Evolutionary conservation across 2,329 filamentous ascomycete genomes (phyloP).

Genomic region (Nigrograna mackinnonii): DNA sequence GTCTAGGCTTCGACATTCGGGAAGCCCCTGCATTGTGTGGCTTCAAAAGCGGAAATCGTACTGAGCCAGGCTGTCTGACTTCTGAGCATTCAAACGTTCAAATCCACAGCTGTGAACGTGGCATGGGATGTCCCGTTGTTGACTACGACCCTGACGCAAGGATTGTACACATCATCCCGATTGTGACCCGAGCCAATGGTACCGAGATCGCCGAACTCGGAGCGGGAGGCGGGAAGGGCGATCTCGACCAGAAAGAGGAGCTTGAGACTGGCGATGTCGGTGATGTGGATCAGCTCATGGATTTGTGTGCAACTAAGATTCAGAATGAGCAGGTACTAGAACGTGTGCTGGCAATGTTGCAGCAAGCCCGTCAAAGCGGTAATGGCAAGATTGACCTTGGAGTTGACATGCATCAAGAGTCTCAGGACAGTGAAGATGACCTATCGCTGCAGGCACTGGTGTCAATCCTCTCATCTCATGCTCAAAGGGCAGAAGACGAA

Average conservation of each 20-base stretch:
- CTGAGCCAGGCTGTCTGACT: conserved; percentile 73
- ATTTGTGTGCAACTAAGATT: conserved; percentile 51
- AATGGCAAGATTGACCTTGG: conserved; percentile 28
- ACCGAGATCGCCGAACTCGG: conserved; percentile 72
- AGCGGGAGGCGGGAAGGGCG: conserved; percentile 77
- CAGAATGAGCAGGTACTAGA: conserved; percentile 35
- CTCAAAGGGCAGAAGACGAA: conserved; percentile 1
- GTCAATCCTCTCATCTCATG: conserved; percentile 25
- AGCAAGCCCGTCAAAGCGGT: conserved; percentile 16
- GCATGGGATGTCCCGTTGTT: conserved; percentile 61
- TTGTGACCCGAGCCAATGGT: conserved; percentile 70
- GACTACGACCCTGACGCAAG: conserved; percentile 48
- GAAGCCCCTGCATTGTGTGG: conserved; percentile 73
- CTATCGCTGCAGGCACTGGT: conserved; percentile 36
- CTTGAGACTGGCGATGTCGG: conserved; percentile 59
- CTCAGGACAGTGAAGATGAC: conserved; percentile 21
- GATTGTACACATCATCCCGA: conserved; percentile 76
- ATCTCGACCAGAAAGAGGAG: conserved; percentile 70
- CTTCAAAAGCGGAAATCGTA: conserved; percentile 73
- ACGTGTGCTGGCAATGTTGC: conserved; percentile 40
- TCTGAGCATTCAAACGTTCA: conserved; percentile 58
- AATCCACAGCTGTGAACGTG: conserved; percentile 86
- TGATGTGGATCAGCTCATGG: conserved; percentile 57
- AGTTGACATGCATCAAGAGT: conserved; percentile 26
- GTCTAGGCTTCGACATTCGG: conserved; percentile 41